Conservation (phyloP, 2,329 filamentous ascomycete genomes). For the Ophiostoma pallidulum region DNA sequence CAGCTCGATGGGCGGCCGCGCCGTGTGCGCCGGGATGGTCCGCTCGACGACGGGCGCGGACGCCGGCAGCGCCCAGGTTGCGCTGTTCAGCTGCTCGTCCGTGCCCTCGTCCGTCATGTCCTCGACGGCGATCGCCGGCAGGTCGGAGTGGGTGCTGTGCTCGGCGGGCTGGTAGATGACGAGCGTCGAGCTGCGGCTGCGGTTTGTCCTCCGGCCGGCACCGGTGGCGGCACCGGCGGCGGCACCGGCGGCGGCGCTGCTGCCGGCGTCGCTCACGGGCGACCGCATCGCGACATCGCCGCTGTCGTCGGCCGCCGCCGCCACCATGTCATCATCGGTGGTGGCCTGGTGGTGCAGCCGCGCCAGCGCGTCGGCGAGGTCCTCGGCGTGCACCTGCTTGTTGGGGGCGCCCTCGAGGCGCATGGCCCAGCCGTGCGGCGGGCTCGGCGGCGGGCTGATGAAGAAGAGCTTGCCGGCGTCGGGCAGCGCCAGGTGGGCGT, state of each 20-base stretch:
- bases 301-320: constrained; percentile 21
- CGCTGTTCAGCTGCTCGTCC: constrained; percentile 33
- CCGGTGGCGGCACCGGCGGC: constrained; percentile 15
- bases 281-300: constrained; percentile 17
- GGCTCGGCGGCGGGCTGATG: constrained; percentile 59
- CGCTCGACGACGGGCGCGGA: constrained; percentile 13
- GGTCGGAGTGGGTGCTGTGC: constrained; percentile 41
- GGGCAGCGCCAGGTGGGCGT: constrained; percentile 51
- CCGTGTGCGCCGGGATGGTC: constrained; percentile 50
- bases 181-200: constrained; percentile 55
- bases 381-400: constrained; percentile 59
- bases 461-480: constrained; percentile 65
- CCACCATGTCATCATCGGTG: constrained; percentile 20
- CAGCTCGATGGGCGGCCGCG: constrained; percentile 55
- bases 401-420: constrained; percentile 60
- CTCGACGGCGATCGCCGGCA: constrained; percentile 58
- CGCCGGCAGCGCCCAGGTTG: constrained; percentile 3
- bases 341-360: constrained; percentile 42
- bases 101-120: constrained; percentile 53
- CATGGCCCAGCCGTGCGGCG: constrained; percentile 61
- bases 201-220: constrained; percentile 21
- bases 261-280: constrained; percentile 30
- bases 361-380: constrained; percentile 56
- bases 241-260: constrained; percentile 25
- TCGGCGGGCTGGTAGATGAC: constrained; percentile 52